Conservation (phyloP, 108 stramenopile genomes). For the Pseudonitzschia delicatissima region DNA sequence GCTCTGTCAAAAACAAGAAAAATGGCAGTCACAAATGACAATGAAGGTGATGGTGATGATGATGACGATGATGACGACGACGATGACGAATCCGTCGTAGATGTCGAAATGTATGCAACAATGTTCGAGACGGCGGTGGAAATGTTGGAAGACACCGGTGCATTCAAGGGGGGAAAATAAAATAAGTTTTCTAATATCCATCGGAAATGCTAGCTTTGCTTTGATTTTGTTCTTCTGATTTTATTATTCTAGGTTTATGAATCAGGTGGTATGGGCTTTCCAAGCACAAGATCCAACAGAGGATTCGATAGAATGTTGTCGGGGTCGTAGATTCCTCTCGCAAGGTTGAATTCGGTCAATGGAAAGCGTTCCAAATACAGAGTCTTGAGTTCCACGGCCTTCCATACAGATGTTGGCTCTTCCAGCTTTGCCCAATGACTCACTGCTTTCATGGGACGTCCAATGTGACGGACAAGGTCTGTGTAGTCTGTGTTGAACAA, state of each 20-base stretch:
- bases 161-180: constrained; percentile 1
- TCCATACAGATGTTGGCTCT: constrained; percentile 41
- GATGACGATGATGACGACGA: constrained; percentile 43
- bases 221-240: constrained; percentile 4
- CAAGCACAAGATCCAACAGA: constrained; percentile 42
- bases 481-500: constrained; percentile 79
- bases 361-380: constrained; percentile 50
- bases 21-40: constrained; percentile 21
- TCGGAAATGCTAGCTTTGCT: no score
- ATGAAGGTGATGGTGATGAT: constrained; percentile 22
- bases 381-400: constrained; percentile 43
- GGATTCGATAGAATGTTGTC: constrained; percentile 54
- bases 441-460: constrained; percentile 59
- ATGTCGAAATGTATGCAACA: constrained; percentile 82
- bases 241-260: background rate
- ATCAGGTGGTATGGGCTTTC: constrained; percentile 28
- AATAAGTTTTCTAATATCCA: background rate
- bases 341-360: constrained; percentile 56
- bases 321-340: constrained; percentile 65
- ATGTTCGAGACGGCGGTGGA: constrained; percentile 93
- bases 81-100: constrained; percentile 49
- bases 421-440: constrained; percentile 97
- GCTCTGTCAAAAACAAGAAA: constrained; percentile 37
- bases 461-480: constrained; percentile 62
- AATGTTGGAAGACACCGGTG: constrained; percentile 64